A percentile compares a stretch with the other conserved stretches of the same genome.
These are phyloP conservation scores for Azolla pinnata DNA, from an alignment of 75 land plant genomes.

Conservation along the genomic window DNA sequence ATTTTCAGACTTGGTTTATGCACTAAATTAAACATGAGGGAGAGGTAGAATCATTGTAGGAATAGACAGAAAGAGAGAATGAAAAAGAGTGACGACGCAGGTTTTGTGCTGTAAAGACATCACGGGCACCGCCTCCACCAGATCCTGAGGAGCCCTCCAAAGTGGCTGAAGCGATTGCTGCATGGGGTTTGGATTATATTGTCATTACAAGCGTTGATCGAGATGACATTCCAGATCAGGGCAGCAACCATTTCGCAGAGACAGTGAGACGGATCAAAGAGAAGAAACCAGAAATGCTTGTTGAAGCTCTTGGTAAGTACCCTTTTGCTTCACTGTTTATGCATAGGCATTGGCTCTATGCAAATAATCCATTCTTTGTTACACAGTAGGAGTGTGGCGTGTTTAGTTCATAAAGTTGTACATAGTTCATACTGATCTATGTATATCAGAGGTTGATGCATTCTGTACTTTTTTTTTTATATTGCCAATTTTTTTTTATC, in stretches of 20 bases:
- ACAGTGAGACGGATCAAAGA: constrained; percentile 72
- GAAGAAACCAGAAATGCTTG: constrained; percentile 75
- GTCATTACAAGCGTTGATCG: constrained; percentile 95
- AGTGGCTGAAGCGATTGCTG: constrained; percentile 93
- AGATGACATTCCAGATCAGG: constrained; percentile 93
- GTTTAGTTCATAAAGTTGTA: too few species aligned
- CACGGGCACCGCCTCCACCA: constrained; percentile 81
- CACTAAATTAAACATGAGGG: too few species aligned
- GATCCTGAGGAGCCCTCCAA: constrained; percentile 81
- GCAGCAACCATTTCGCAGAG: constrained; percentile 90
- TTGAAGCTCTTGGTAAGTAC: constrained; percentile 83
- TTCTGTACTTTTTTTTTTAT: too few species aligned
- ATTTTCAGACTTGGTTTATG: too few species aligned
- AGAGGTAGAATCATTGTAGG: too few species aligned
- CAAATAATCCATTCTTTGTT: not conserved
- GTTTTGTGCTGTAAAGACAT: constrained; percentile 98
- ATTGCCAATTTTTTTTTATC: too few species aligned
- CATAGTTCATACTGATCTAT: not conserved
- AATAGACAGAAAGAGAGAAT: too few species aligned
- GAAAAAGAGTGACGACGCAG: constrained; percentile 19
- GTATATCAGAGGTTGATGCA: too few species aligned
- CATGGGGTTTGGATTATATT: constrained; percentile 95
- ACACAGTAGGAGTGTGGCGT: too few species aligned
- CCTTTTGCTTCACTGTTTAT: constrained; percentile 1
- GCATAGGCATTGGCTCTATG: not conserved